Conservation (phyloP, 345 rosid species). For the Boechera stricta region DNA sequence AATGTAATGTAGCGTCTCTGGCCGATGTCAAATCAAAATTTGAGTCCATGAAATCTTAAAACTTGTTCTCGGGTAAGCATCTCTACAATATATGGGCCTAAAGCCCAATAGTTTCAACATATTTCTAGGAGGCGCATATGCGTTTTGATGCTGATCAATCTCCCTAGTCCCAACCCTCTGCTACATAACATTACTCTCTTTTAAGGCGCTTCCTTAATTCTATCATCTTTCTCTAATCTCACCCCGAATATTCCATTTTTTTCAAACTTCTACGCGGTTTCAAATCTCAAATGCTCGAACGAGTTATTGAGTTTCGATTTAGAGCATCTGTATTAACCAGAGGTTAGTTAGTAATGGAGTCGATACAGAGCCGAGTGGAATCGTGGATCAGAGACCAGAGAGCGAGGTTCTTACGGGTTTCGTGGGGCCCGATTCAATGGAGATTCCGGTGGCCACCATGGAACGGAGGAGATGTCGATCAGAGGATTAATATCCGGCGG, state of each 20-base stretch:
- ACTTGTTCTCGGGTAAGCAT: too few relatives aligned
- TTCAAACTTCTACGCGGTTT: constrained; percentile 4
- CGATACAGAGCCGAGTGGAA: constrained; percentile 75
- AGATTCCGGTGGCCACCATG: constrained; percentile 82
- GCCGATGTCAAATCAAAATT: too few relatives aligned
- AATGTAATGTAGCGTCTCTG: too few relatives aligned
- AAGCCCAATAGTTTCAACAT: not conserved
- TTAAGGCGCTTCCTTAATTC: constrained; percentile 24
- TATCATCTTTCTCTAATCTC: constrained; percentile 20
- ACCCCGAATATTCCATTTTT: not conserved
- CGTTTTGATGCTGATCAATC: constrained; percentile 23
- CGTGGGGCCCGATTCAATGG: constrained; percentile 92
- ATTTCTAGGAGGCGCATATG: constrained; percentile 30
- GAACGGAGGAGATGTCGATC: constrained; percentile 56
- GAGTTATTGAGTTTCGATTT: constrained; percentile 10
- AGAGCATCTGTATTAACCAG: not conserved
- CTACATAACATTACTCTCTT: not conserved
- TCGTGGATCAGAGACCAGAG: constrained; percentile 94
- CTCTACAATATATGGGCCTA: constrained; percentile 2
- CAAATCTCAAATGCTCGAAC: not conserved
- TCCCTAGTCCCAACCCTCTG: not conserved
- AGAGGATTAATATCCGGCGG: constrained; percentile 65
- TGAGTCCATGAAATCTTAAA: too few relatives aligned
- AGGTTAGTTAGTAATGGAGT: constrained; percentile 38
- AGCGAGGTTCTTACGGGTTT: constrained; percentile 64